Evolutionary conservation across 129 eudicot genomes (phyloP).

Genomic region (Rutidosis leptorrhynchoides): DNA sequence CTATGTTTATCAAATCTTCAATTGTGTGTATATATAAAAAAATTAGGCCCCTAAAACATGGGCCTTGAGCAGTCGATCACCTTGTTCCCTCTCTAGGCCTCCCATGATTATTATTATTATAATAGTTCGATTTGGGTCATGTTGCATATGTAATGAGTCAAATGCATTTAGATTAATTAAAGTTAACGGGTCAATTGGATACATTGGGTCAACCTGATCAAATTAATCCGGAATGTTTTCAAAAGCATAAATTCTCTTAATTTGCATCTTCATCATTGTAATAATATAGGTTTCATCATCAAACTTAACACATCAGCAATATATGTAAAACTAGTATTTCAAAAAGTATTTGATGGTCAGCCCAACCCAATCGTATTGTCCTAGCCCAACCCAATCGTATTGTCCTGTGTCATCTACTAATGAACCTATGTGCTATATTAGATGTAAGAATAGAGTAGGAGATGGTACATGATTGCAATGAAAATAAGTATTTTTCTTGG

Average conservation of each 20-base stretch:
- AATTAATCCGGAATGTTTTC: not conserved
- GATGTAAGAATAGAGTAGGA: not conserved
- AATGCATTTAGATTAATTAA: not conserved
- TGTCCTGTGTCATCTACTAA: not conserved
- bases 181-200: not conserved
- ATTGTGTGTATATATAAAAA: too few relatives aligned
- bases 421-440: not conserved
- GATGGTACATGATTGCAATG: conserved; percentile 73
- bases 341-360: not conserved
- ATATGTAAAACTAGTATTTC: not conserved
- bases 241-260: not conserved
- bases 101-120: too few relatives aligned
- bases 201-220: not conserved
- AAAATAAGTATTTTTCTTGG: conserved; percentile 89
- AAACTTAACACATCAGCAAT: not conserved
- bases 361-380: not conserved
- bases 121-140: too few relatives aligned
- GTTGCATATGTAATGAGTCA: not conserved
- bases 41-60: too few relatives aligned
- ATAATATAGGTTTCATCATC: not conserved
- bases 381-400: not conserved
- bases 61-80: too few relatives aligned
- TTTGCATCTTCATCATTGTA: not conserved
- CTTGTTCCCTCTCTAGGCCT: too few relatives aligned
- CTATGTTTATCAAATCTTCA: too few relatives aligned